Evolutionary conservation across 2,329 filamentous ascomycete species (phyloP), one percentile per base, ranked within the genome.

Genomic region (Amauroascus verrucosus): DNA sequence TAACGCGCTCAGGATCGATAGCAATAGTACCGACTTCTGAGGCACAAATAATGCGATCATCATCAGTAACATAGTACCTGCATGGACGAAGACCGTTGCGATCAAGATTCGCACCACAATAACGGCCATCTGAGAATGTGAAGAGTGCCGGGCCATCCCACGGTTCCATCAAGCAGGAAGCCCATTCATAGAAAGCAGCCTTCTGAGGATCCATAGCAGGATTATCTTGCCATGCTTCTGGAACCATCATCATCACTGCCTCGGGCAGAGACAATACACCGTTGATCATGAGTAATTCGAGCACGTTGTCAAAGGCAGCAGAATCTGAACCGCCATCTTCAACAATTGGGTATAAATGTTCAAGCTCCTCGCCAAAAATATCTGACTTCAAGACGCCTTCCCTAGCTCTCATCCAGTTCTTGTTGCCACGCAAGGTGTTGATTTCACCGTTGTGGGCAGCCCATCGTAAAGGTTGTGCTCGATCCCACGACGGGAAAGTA

Each of bases 401-500:
- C 66, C 91, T 84, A 58, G 91, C 91, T 62, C 90, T 85, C 91
- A 97, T 97, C 91, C 91, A 97, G 74, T 97, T 97, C 79, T 97
- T 97, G 77, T 97, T 97, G 57, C 91, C 91, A 67, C 91, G 86
- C 57, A 97, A 76, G 1, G 91, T 97, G 72, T 97, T 97, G 68
- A 97, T 97, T 75, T 97, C 91, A 77, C 91, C 91, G 70, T 97
- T 97, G 77, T 97, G 91, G 64, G 91, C 91, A 60, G 90, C 90
- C 91, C 91, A 97, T 72, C 91, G 83, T 59, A 97, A 76, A 58
- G 91, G 91, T 75, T 97, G 91, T 57, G 91, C 93, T 74, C 91
- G 86, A 72, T 97, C 93, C 91, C 91, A 97, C 1, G 89, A 95
- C 18, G 91, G 91, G 73, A 97, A 97, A 50, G 91, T 97, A 77